Evolutionary conservation across 805 yeast genomes (phyloP), one percentile per base, ranked within the genome.

Genomic region (Wickerhamomyces bovis): DNA sequence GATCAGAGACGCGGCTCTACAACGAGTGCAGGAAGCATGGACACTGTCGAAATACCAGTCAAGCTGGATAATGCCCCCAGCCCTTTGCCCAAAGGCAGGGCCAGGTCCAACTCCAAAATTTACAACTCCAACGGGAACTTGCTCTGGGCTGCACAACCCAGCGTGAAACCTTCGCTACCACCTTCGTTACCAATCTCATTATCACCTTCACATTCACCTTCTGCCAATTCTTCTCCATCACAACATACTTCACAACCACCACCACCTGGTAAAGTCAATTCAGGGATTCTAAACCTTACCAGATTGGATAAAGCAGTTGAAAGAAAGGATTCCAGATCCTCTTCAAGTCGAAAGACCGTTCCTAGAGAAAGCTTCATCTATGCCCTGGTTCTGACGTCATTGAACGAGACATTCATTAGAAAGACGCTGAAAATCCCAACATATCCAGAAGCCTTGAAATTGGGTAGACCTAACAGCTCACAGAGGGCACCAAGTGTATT

Each of bases 401-500:
- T 89, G 42, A 92, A 92, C 64, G 87, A 79, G 43, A 83, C 97
- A 0, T 89, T 90, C 61, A 85, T 81, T 38, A 75, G 81, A 48
- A 94, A 92, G 63, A 81, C 84, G 44, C 69, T 94, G 36, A 79
- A 78, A 13, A 81, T 94, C 8, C 97, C 98, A 1, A 74, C 78
- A 47, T 73, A 71, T 48, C 99, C 99, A 0, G 89, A 86, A 13
- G 81, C 88, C 3, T 67, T 90, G 44, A 88, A 88, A 61, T 71
- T 94, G 21, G 99, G 99, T 1, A 76, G 99, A 46, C 98, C 96
- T 41, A 83, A 86, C 16, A 85, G 69, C 47, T 56, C 86, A 3
- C 71, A 71, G 35, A 67, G 76, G 9, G 66, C 70, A 35, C 83
- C 84, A 0, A 67, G 71, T 25, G 67, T 86, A 2, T 83, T 85